A percentile compares a stretch with the other conserved stretches of the same genome.
These are phyloP conservation scores for Besnoitia besnoiti DNA, from an alignment of 169 alveolate species.

Conservation along the genomic window DNA sequence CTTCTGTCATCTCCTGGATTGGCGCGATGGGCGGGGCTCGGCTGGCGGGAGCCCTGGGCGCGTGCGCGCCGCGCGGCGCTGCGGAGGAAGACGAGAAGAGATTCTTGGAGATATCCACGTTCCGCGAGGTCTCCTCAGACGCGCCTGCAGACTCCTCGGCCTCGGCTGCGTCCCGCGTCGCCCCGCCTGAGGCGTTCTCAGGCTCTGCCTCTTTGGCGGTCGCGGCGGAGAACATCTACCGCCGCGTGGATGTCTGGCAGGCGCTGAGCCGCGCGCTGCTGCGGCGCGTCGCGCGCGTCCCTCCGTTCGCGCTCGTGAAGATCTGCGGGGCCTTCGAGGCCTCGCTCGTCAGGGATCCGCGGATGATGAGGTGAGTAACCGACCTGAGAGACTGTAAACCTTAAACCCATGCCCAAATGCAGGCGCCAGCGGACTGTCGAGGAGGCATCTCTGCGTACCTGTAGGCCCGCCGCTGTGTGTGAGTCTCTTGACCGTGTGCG, in stretches of 20 bases:
- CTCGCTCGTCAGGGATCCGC: slow-evolving; percentile 1
- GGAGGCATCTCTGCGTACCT: no score
- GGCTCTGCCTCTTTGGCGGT: background rate
- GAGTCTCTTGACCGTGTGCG: background rate
- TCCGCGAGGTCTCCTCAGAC: background rate
- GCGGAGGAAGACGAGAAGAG: background rate
- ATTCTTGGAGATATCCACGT: background rate
- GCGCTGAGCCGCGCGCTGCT: background rate
- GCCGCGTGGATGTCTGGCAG: slow-evolving; percentile 19
- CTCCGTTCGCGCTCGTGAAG: background rate
- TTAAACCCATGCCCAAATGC: no score
- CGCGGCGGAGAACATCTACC: background rate
- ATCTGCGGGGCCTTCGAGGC: background rate
- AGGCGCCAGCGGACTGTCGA: no score
- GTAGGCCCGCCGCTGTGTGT: no score
- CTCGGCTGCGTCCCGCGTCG: background rate
- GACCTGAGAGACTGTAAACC: no score
- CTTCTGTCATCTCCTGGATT: background rate
- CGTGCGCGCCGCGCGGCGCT: background rate
- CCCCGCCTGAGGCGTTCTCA: background rate
- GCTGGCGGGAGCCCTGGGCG: background rate
- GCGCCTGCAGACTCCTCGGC: background rate
- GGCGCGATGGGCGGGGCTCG: background rate
- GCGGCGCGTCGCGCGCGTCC: background rate
- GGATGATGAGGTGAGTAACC: background rate